Evolutionary conservation across 1,284 basidiomycete species (phyloP), one percentile per base, ranked within the genome.

Genomic region (Spongispora temasekensis): DNA sequence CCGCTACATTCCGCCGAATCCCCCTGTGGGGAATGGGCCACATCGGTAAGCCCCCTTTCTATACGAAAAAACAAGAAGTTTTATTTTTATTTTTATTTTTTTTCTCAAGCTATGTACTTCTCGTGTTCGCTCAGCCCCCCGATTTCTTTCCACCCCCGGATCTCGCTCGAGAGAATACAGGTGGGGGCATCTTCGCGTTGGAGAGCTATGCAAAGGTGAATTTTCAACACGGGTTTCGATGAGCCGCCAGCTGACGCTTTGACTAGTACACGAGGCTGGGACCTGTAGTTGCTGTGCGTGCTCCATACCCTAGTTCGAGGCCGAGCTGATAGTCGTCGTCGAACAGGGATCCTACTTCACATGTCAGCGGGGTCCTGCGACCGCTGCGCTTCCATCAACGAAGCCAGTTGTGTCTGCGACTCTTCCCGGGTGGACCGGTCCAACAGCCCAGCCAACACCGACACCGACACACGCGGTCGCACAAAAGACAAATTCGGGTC

Each of bases 1-100:
- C 23, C 75, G 78, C 57, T 94, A 93, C 72, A 86, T 87, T 58
- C 89, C 90, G 34, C 92, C 92, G 56, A 84, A 81, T 62, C 91
- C 91, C 57, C 77, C 86, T 28, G 71, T 77, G 35, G 89, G 89
- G 51, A 84, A 82, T 62, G 90, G 90, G 51, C 78, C 90, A 61
- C 91, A 93, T 75, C 83, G 89, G 83, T 88, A 67, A 55, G 76
- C 54, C 8, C 25, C 35, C 2, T 46, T 19, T 32, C 13, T 44
- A 13, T n/a, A n/a, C n/a, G n/a, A n/a, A n/a, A n/a, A n/a, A n/a
- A n/a, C n/a, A n/a, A n/a, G n/a, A n/a, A n/a, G n/a, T n/a, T 44
- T 42, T 32, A 25, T 42, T 28, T 19, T 42, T 42, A 23, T 23
- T 13, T 6, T 44, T 56, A 30, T 21, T 2, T 8, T 42, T 57